A percentile compares a stretch with the other conserved stretches of the same genome.
phyloP scores from a whole-genome alignment of 306 rosid genomes.

The Vigna reflexopilosa region DNA sequence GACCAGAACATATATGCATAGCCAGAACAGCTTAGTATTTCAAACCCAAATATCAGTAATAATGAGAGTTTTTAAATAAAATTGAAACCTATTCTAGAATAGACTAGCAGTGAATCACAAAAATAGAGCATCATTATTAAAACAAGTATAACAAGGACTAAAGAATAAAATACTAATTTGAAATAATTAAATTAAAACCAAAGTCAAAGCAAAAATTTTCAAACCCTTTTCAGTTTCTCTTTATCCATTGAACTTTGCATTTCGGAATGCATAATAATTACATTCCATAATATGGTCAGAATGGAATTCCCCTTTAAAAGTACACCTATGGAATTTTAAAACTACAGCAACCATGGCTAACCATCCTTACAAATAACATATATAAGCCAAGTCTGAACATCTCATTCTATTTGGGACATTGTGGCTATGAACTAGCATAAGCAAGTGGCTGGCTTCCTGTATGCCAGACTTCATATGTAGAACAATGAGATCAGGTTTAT shows the following conservation, averaged over 20 bases:
- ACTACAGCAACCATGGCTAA: background rate
- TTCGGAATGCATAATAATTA: background rate
- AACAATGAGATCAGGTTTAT: background rate
- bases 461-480: background rate
- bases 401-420: background rate
- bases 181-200: background rate
- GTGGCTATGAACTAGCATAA: background rate
- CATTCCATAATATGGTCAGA: background rate
- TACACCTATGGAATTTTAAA: background rate
- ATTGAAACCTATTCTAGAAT: background rate
- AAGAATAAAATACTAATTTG: background rate
- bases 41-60: slow-evolving; percentile 2
- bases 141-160: background rate
- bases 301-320: background rate
- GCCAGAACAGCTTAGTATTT: background rate
- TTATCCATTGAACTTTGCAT: background rate
- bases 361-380: background rate
- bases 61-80: background rate
- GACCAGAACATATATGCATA: slow-evolving; percentile 5
- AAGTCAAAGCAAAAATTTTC: background rate
- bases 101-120: background rate
- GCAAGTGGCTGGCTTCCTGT: background rate
- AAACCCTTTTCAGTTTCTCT: background rate
- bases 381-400: background rate
- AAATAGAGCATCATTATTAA: background rate